Evolutionary conservation across 2,329 filamentous ascomycete species (phyloP).

Genomic region (Penicillium sp.): DNA sequence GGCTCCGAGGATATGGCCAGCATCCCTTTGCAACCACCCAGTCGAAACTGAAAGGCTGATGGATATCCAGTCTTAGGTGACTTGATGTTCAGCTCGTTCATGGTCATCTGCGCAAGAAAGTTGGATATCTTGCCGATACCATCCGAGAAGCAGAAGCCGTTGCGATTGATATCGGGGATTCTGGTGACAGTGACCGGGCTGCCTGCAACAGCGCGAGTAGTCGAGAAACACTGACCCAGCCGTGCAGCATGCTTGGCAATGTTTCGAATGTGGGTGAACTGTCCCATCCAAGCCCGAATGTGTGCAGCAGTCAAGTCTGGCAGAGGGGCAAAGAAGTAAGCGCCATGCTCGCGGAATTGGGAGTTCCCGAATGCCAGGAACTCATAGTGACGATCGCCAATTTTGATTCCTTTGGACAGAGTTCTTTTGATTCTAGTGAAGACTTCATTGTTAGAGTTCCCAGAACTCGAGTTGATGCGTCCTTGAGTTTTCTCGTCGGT

Average conservation of each 20-base stretch:
- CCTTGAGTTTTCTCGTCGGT: conserved; percentile 67
- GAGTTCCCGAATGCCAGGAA: conserved; percentile 95
- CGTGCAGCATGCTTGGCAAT: conserved; percentile 88
- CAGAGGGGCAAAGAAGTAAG: conserved; percentile 82
- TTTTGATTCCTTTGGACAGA: conserved; percentile 68
- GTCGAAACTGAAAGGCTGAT: conserved; percentile 83
- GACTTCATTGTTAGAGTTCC: conserved; percentile 58
- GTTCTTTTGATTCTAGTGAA: conserved; percentile 68
- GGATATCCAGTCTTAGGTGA: conserved; percentile 54
- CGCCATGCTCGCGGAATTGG: conserved; percentile 84
- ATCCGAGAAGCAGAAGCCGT: conserved; percentile 74
- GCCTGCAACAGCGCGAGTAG: conserved; percentile 67
- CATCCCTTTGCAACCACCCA: conserved; percentile 89
- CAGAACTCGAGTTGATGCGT: conserved; percentile 54
- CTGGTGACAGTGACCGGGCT: conserved; percentile 54
- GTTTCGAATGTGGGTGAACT: conserved; percentile 71
- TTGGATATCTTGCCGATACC: conserved; percentile 88
- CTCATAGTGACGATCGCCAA: conserved; percentile 76
- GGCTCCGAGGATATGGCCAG: conserved; percentile 67
- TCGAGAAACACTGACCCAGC: conserved; percentile 92
- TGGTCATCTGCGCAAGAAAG: conserved; percentile 67
- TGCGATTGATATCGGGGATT: conserved; percentile 64
- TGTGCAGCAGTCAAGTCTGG: conserved; percentile 61
- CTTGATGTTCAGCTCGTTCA: conserved; percentile 60
- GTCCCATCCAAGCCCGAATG: conserved; percentile 82